phyloP scores from a whole-genome alignment of 805 yeast species.

The Wickerhamomyces ciferrii region DNA sequence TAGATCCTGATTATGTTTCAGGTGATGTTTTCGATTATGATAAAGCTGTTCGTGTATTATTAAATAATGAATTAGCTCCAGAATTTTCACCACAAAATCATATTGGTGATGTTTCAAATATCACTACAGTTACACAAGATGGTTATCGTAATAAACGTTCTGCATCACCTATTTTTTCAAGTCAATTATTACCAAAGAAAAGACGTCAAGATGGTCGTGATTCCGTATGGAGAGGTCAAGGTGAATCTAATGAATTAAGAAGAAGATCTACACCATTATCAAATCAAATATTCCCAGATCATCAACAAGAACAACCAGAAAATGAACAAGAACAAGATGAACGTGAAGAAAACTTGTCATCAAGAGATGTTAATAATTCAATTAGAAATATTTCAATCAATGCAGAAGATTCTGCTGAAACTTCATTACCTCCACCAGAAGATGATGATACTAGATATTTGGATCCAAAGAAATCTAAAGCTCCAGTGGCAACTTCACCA shows the following conservation, averaged over 20 bases:
- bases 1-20: slow-evolving; percentile 71
- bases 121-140: neutral
- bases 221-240: slow-evolving; percentile 10
- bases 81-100: slow-evolving; percentile 8
- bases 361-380: slow-evolving; percentile 5
- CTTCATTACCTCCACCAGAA: slow-evolving; percentile 23
- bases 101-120: neutral
- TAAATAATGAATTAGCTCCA: slow-evolving; percentile 33
- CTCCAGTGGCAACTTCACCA: slow-evolving; percentile 12
- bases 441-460: slow-evolving; percentile 12
- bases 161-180: slow-evolving; percentile 16
- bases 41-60: slow-evolving; percentile 40
- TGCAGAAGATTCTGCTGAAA: slow-evolving; percentile 28
- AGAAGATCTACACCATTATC: slow-evolving; percentile 35
- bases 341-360: too few species aligned
- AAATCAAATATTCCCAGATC: slow-evolving; percentile 31
- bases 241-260: slow-evolving; percentile 6
- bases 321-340: too few species aligned
- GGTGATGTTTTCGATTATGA: slow-evolving; percentile 56
- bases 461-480: slow-evolving; percentile 19
- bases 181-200: slow-evolving; percentile 22
- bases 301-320: slow-evolving; percentile 4
- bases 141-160: slow-evolving; percentile 14
- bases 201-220: slow-evolving; percentile 7
- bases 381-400: slow-evolving; percentile 23